Base-by-base conservation (phyloP, 257 asterid species). In the Solanum chaucha region DNA sequence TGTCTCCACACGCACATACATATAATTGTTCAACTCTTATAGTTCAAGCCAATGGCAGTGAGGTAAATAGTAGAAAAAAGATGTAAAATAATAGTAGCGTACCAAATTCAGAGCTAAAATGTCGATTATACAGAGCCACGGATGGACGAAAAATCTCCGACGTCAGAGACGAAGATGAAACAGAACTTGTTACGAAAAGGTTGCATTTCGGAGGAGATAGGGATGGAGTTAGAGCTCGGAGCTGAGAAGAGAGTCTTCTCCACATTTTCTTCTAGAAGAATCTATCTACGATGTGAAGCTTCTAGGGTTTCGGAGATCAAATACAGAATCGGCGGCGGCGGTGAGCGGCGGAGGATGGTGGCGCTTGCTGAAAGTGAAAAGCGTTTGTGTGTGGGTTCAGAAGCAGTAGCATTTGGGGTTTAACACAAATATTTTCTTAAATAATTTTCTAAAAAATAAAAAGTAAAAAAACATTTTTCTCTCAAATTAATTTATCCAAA, bases 201-300 rank as follows among this genome's bases (percentile, higher is more conserved):
- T 68, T 85, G 67, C 65, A 55, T 44, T 68, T 67, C 38, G 80
- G 58, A 70, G 78, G 24, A 72, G 61, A 64, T 3, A 26, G 26
- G 9, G 86, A 46, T 58, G 86, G 65, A 26, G 55, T 55, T 41
- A 85, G 7, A 8, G 44, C 22, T 28, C 82, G 82, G 6, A 85
- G 68, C 82, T 67, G 87, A 64, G 87, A 28, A 48, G 82, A 30
- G 30, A 85, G 13, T 70, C 87, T 68, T 17, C 87, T 85, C 87
- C 82, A 85, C 87, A 85, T 85, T 40, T 85, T 75, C 46, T 48
- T 83, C 86, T 59, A 34, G 17, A 72, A 19, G 28, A 72, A 35
- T 72, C 48, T 71, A 71, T 28, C 81, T 4, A 20, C 51, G 51
- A 41, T 73, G 4, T 19, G 0, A 73, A 5, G 2, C 5, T 35